These are phyloP conservation scores for Sphagnum fallax DNA, from an alignment of 228 moss, liverwort and hornwort species.

Conservation along the genomic window DNA sequence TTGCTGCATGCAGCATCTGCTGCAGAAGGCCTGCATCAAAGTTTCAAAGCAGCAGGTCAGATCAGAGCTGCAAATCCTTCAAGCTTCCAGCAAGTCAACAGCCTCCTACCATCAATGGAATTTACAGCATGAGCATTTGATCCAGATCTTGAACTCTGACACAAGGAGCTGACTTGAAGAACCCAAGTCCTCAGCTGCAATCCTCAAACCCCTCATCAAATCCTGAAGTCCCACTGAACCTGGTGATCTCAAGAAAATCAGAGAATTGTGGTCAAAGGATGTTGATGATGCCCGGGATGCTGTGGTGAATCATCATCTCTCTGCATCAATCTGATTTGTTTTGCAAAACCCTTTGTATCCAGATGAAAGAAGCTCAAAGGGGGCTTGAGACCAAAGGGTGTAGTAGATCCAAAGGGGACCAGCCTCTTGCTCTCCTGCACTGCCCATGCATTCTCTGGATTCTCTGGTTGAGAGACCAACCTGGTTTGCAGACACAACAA, in stretches of 20 bases:
- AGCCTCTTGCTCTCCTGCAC: neutral
- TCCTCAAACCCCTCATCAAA: neutral
- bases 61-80: neutral
- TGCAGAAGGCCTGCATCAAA: conserved; percentile 70
- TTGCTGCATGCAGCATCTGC: conserved; percentile 82
- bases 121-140: neutral
- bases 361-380: neutral
- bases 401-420: neutral
- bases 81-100: neutral
- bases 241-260: neutral
- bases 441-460: neutral
- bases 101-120: neutral
- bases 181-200: neutral
- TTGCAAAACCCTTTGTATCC: too few relatives aligned
- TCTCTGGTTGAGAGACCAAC: neutral
- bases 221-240: neutral
- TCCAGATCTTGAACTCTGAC: neutral
- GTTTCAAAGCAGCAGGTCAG: neutral
- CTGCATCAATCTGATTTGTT: too few relatives aligned
- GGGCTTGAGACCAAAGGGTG: neutral
- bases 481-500: too few relatives aligned
- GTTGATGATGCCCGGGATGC: too few relatives aligned
- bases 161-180: neutral
- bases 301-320: too few relatives aligned
- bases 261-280: too few relatives aligned